phyloP scores from a whole-genome alignment of 139 green algal genomes.

The Chlamydomonas sphaeroides region DNA sequence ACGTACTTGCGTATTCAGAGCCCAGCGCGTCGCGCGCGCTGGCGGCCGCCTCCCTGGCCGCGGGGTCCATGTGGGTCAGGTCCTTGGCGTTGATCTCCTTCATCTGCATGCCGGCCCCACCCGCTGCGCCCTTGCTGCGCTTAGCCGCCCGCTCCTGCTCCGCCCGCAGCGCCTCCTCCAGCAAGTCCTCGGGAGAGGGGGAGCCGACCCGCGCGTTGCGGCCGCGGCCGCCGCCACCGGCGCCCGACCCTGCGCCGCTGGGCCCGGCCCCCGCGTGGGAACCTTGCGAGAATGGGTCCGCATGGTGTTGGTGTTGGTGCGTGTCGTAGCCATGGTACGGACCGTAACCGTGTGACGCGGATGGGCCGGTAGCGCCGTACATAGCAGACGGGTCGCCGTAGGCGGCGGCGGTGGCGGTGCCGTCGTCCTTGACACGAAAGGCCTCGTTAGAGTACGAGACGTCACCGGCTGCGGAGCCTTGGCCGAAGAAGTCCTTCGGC shows the following conservation, averaged over 20 bases:
- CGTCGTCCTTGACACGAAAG: background rate
- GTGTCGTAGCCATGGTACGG: no score
- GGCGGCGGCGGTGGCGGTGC: background rate
- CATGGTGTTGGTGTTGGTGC: no score
- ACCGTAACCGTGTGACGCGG: no score
- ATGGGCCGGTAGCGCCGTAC: no score
- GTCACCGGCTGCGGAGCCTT: background rate
- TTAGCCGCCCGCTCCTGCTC: constrained; percentile 56
- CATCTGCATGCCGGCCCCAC: constrained; percentile 54
- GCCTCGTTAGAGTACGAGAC: constrained; percentile 7
- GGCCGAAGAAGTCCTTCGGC: background rate
- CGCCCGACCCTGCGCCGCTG: background rate
- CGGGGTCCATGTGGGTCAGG: constrained; percentile 65
- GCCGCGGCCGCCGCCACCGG: background rate
- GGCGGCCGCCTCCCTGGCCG: constrained; percentile 49
- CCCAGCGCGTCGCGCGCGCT: constrained; percentile 68
- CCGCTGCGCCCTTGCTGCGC: constrained; percentile 16
- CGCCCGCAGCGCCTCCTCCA: constrained; percentile 61
- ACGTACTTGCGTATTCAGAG: constrained; percentile 67
- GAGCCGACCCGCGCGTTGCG: no score
- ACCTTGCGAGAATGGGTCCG: no score
- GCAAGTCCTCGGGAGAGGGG: constrained; percentile 35
- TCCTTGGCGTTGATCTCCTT: constrained; percentile 67
- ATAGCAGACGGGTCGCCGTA: no score
- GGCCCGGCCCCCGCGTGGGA: no score